These are phyloP conservation scores for Ballota nigra DNA, from an alignment of 257 asterid species.

Conservation along the genomic window DNA sequence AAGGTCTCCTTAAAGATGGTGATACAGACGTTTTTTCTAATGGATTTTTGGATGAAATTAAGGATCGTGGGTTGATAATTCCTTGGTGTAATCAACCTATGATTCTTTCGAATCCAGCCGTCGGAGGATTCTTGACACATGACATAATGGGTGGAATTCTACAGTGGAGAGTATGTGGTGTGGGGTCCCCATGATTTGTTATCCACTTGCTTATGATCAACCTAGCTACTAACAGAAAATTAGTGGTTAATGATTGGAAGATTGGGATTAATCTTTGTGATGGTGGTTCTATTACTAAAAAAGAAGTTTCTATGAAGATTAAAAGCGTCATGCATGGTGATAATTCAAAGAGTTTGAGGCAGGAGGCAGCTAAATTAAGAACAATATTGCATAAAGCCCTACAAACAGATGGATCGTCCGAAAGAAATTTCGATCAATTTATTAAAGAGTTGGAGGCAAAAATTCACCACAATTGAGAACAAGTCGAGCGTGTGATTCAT, in stretches of 20 bases:
- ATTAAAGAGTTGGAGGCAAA: conserved; percentile 11
- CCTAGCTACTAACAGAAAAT: neutral
- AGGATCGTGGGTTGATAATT: conserved; percentile 37
- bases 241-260: conserved; percentile 20
- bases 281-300: neutral
- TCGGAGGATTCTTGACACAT: conserved; percentile 22
- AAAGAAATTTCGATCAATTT: conserved; percentile 3
- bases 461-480: neutral
- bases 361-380: neutral
- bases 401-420: conserved; percentile 12
- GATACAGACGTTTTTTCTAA: conserved; percentile 21
- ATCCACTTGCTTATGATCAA: neutral
- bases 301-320: neutral
- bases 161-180: no score
- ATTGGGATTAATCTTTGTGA: conserved; percentile 15
- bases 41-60: conserved; percentile 28
- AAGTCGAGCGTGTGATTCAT: neutral
- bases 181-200: conserved; percentile 14
- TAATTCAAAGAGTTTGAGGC: neutral
- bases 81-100: conserved; percentile 25
- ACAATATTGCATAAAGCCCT: neutral
- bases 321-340: neutral
- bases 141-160: no score
- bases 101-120: conserved; percentile 1
- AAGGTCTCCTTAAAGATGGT: conserved; percentile 24